Evolutionary conservation across 352 stramenopile species (phyloP).

Genomic region (Globisporangium solare): DNA sequence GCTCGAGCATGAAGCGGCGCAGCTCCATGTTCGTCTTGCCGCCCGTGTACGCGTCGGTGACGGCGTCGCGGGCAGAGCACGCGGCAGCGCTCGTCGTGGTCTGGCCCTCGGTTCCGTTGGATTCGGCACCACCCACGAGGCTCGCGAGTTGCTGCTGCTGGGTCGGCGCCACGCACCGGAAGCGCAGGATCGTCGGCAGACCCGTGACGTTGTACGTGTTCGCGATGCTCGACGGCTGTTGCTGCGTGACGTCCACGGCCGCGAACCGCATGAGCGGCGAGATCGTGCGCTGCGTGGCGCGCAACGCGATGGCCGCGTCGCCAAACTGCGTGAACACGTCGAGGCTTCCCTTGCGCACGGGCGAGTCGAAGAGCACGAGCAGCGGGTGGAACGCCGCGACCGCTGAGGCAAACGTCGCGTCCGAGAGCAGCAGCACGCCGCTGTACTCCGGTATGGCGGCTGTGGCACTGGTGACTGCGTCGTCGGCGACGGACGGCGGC

Average conservation of each 20-base stretch:
- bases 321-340: slow-evolving; percentile 27
- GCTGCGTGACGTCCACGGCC: slow-evolving; percentile 20
- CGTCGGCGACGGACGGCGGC: neutral
- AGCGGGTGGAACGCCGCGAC: slow-evolving; percentile 23
- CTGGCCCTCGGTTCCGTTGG: neutral
- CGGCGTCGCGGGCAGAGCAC: slow-evolving; percentile 15
- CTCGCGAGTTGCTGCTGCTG: neutral
- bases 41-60: slow-evolving; percentile 24
- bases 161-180: slow-evolving; percentile 18
- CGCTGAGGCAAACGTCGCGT: slow-evolving; percentile 15
- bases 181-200: slow-evolving; percentile 25
- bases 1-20: slow-evolving; percentile 28
- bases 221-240: slow-evolving; percentile 1
- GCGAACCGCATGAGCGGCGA: slow-evolving; percentile 20
- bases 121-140: neutral
- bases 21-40: slow-evolving; percentile 32
- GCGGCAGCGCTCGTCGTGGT: neutral
- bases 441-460: slow-evolving; percentile 17
- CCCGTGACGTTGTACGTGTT: slow-evolving; percentile 19
- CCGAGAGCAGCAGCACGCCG: slow-evolving; percentile 28
- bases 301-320: slow-evolving; percentile 25
- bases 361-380: slow-evolving; percentile 40
- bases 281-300: slow-evolving; percentile 12
- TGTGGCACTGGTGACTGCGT: neutral
- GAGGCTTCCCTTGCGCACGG: slow-evolving; percentile 20